phyloP scores from a whole-genome alignment of 345 rosid genomes.

The Carallia brachiata region DNA sequence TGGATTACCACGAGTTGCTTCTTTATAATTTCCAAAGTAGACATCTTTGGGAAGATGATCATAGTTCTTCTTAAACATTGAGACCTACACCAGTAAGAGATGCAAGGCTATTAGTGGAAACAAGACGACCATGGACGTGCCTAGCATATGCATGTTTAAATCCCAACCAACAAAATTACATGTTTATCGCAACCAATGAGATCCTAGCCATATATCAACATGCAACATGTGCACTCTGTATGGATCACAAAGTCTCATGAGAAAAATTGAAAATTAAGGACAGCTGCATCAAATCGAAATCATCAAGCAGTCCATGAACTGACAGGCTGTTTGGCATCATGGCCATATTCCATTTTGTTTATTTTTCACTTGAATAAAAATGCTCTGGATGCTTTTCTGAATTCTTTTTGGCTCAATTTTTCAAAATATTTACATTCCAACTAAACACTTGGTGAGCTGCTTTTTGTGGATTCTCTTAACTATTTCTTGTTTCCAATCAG shows the following conservation, averaged over 20 bases:
- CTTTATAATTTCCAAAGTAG: constrained; percentile 83
- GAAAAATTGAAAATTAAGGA: neutral
- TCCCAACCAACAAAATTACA: neutral
- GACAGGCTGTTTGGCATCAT: neutral
- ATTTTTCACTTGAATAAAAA: too few species aligned
- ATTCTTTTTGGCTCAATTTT: too few species aligned
- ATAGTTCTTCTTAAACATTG: constrained; percentile 92
- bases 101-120: neutral
- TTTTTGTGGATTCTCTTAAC: too few species aligned
- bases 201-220: neutral
- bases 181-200: neutral
- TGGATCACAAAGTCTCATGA: neutral
- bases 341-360: neutral
- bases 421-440: too few species aligned
- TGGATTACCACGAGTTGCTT: constrained; percentile 85
- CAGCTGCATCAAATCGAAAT: neutral
- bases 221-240: neutral
- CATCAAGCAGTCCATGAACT: neutral
- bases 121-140: neutral
- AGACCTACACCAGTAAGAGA: constrained; percentile 48
- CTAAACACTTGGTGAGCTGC: too few species aligned
- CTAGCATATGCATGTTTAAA: neutral
- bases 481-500: too few species aligned
- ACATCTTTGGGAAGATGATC: constrained; percentile 87
- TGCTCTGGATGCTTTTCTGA: too few species aligned